Evolutionary conservation across 257 asterid species (phyloP), one percentile per base, ranked within the genome.

Genomic region (Nicotiana otophora): DNA sequence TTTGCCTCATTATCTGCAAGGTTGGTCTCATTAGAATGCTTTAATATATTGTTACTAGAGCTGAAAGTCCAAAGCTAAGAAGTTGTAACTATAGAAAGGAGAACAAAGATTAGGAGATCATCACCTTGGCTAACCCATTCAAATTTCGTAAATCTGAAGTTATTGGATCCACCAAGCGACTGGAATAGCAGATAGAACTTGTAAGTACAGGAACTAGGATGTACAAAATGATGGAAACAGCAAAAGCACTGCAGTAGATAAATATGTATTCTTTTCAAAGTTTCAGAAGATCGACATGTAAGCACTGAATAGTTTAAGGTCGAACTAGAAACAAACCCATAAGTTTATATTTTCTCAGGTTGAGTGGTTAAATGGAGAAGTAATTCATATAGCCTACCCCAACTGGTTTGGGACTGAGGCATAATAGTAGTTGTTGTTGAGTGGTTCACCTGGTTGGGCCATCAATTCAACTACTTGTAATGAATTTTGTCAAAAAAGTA

Each of bases 1-100:
- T 93, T 89, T 90, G 97, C 94, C 99, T 93, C 99, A 96, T 94
- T 82, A 93, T 88, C 99, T 96, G 89, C 88, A 86, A 84, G 62
- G 34, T 84, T 81, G 51, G 4, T 48, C 62, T 74, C 42, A 74
- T 74, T 74, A 26, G 42, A 74, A 48, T 48, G 80, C 0, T 48
- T 74, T 1, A 46, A 78, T 61, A 62, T 31, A 28, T 46, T 46
- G 57, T 12, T 17, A 66, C 4, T 48, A 20, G 42, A 26, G 74
- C 26, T 55, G 42, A 64, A 65, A 42, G 58, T 61, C 57, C 62
- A 42, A 57, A 10, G 11, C 58, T 46, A 11, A 53, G 58, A 26
- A 7, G 5, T 58, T 42, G 34, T 9, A 66, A 34, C 2, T 8
- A 36, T 12, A 33, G 23, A 65, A 60, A 33, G 31, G 70, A 67